Conservation (phyloP, 108 stramenopile species). For the Skeletonema costatum region DNA sequence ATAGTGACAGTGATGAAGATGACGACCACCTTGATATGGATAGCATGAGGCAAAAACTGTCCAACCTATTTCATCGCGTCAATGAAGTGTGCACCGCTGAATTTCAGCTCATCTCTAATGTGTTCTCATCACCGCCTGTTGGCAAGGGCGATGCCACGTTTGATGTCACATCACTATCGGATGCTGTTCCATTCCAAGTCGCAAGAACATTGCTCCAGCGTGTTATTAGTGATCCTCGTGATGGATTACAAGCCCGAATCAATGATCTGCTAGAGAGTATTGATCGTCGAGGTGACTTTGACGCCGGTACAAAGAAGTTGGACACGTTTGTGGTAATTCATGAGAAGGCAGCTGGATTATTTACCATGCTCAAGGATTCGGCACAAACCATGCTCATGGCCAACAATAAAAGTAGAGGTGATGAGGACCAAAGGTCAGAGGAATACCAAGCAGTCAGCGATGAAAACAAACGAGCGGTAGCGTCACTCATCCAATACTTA, state of each 20-base stretch:
- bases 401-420: slow-evolving; percentile 18
- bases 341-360: slow-evolving; percentile 83
- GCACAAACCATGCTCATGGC: slow-evolving; percentile 63
- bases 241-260: slow-evolving; percentile 83
- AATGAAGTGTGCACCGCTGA: slow-evolving; percentile 84
- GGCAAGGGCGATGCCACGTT: slow-evolving; percentile 42
- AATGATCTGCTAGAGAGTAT: slow-evolving; percentile 80
- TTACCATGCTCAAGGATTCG: slow-evolving; percentile 72
- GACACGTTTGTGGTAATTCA: slow-evolving; percentile 91
- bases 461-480: slow-evolving; percentile 58
- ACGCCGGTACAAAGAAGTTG: slow-evolving; percentile 83
- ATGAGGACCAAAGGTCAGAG: slow-evolving; percentile 26
- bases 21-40: slow-evolving; percentile 75
- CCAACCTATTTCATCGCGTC: slow-evolving; percentile 82
- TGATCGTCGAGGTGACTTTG: slow-evolving; percentile 78
- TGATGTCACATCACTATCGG: slow-evolving; percentile 53
- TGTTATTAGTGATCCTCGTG: slow-evolving; percentile 79
- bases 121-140: slow-evolving; percentile 61
- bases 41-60: slow-evolving; percentile 65
- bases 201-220: slow-evolving; percentile 76
- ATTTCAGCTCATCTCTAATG: slow-evolving; percentile 83
- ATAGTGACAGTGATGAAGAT: slow-evolving; percentile 26
- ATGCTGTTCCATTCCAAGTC: slow-evolving; percentile 73
- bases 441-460: slow-evolving; percentile 47
- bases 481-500: slow-evolving; percentile 74